phyloP scores from a whole-genome alignment of 768 basidiomycete genomes.

The Suillus luteus region DNA sequence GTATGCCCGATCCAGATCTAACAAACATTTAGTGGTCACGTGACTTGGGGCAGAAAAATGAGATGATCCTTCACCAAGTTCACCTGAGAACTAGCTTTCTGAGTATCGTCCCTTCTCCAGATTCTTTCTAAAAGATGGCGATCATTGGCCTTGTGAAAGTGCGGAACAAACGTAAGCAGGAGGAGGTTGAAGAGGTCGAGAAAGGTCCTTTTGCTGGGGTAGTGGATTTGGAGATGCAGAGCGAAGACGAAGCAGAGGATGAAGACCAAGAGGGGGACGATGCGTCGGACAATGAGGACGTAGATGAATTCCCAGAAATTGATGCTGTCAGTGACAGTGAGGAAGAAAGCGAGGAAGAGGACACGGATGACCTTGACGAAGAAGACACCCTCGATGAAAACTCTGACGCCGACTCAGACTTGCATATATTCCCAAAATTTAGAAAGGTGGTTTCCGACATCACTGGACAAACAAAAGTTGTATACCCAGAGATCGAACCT shows the following conservation, averaged over 20 bases:
- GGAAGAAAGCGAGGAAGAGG: slow-evolving; percentile 38
- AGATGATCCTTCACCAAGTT: slow-evolving; percentile 12
- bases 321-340: slow-evolving; percentile 48
- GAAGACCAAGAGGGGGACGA: slow-evolving; percentile 35
- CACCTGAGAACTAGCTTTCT: not conserved
- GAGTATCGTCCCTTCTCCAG: not conserved
- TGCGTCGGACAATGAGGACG: slow-evolving; percentile 56
- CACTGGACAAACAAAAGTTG: slow-evolving; percentile 80
- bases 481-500: slow-evolving; percentile 88
- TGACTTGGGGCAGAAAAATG: not conserved
- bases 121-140: slow-evolving; percentile 29
- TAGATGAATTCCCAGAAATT: slow-evolving; percentile 77
- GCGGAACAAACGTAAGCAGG: slow-evolving; percentile 62
- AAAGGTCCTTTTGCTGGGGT: slow-evolving; percentile 37
- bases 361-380: slow-evolving; percentile 38
- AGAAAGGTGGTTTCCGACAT: slow-evolving; percentile 76
- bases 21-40: slow-evolving; percentile 3
- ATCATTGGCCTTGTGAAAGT: slow-evolving; percentile 35
- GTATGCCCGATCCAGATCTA: slow-evolving; percentile 7
- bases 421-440: slow-evolving; percentile 60
- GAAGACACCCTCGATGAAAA: slow-evolving; percentile 35
- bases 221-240: slow-evolving; percentile 67
- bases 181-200: slow-evolving; percentile 40
- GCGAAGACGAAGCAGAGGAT: slow-evolving; percentile 62
- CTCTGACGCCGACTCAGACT: slow-evolving; percentile 43